phyloP scores from a whole-genome alignment of 2,329 filamentous ascomycete species.

The Stenocarpella maydis region DNA sequence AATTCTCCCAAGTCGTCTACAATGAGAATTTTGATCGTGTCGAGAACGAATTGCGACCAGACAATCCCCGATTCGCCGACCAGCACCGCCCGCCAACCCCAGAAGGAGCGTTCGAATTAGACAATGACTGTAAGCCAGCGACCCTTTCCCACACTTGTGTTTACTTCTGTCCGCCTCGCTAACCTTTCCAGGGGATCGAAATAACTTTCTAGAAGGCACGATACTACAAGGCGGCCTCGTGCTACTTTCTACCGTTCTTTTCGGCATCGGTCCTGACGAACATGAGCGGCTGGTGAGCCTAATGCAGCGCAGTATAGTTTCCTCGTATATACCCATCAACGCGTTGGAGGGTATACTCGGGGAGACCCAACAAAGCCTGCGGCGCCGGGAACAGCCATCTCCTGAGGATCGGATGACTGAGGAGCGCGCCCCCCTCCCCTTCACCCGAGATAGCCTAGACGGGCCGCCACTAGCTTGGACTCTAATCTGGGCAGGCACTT shows the following conservation, averaged over 20 bases:
- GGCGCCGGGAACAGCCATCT: no score
- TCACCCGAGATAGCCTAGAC: not conserved
- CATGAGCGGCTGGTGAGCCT: conserved; percentile 42
- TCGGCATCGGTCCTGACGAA: not conserved
- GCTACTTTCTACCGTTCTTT: not conserved
- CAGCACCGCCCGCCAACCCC: conserved; percentile 19
- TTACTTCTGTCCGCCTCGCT: no score
- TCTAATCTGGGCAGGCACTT: conserved; percentile 35
- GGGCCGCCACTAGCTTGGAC: conserved; percentile 35
- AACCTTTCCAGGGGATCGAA: no score
- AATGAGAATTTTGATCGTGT: not conserved
- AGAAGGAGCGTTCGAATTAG: conserved; percentile 19
- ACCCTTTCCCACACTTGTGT: no score
- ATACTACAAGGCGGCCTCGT: not conserved
- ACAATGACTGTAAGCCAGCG: not conserved
- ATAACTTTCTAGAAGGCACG: conserved; percentile 11
- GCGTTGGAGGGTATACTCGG: no score
- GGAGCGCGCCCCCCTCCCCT: not conserved
- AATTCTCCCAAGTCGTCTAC: conserved; percentile 19
- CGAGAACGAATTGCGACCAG: not conserved
- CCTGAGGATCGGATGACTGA: not conserved
- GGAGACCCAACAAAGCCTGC: no score
- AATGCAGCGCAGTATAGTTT: conserved; percentile 38
- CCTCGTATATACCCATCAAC: not conserved
- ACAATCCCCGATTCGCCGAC: conserved; percentile 24